Conservation (phyloP, 345 rosid species). For the Acer yangbiense region DNA sequence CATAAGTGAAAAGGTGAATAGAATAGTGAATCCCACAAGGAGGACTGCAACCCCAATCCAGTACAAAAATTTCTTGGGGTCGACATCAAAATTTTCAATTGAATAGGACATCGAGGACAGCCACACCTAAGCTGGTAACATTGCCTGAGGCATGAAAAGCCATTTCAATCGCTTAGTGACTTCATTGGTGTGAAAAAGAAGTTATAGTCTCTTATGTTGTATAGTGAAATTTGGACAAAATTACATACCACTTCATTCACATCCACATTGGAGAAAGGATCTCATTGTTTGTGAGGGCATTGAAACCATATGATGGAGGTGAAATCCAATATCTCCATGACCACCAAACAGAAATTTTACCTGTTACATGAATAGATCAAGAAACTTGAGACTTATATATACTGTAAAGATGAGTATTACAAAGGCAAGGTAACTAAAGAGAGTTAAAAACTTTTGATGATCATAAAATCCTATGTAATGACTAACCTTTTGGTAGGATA, state of each 20-base stretch:
- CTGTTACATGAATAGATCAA: slow-evolving; percentile 33
- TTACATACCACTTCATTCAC: no score
- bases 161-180: no score
- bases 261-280: slow-evolving; percentile 15
- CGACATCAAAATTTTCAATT: slow-evolving; percentile 41
- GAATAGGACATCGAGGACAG: slow-evolving; percentile 39
- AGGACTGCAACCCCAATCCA: slow-evolving; percentile 76
- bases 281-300: slow-evolving; percentile 74
- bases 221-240: no score
- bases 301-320: slow-evolving; percentile 67
- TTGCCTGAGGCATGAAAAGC: slow-evolving; percentile 67
- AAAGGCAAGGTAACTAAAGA: no score
- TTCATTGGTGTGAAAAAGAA: no score
- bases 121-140: slow-evolving; percentile 52
- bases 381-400: no score
- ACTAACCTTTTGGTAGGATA: slow-evolving; percentile 63
- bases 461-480: not conserved
- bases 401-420: no score
- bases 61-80: slow-evolving; percentile 64
- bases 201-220: no score
- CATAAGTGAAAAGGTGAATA: slow-evolving; percentile 68
- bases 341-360: slow-evolving; percentile 79
- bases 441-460: no score
- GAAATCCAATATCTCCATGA: slow-evolving; percentile 86
- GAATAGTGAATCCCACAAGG: slow-evolving; percentile 54